Base-by-base conservation (phyloP, 495 filamentous ascomycete species). In the Hypomontagnella submonticulosa region DNA sequence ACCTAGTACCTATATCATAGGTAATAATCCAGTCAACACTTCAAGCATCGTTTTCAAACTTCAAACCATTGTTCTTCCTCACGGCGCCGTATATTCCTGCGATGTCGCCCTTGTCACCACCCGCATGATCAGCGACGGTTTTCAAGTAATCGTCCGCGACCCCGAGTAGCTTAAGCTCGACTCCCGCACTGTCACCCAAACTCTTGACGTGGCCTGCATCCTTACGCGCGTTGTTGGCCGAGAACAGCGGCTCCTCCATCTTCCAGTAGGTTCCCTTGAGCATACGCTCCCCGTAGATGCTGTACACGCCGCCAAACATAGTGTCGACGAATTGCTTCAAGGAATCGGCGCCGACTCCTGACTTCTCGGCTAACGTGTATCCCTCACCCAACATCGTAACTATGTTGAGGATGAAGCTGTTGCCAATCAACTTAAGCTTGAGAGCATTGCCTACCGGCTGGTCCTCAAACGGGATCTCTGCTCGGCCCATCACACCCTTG, bases 141-240 rank as follows among this genome's bases (percentile, higher is more conserved):
- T 92, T 89, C 19, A 93, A 76, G 74, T 95, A 90, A 38, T 73
- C 76, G 76, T 93, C 89, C 2, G 81, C 88, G 7, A 90, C 83
- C 73, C 91, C 85, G 4, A 89, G 75, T 62, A 84, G 87, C 64
- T 82, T 80, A 81, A 97, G 75, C 57, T 79, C 79, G 62, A 83
- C 80, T 0, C 91, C 93, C 4, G 78, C 77, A 34, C 76, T 76
- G 59, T 86, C 74, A 2, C 90, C 93, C 70, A 97, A 61, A 38
- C 75, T 77, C 67, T 86, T 74, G 15, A 89, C 90, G 83, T 97
- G 93, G 8, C 88, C 73, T 33, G 88, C 85, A 82, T 97, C 93
- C 78, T 97, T 97, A 63, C 88, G 77, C 13, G 92, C 92, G 52
- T 97, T 75, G 75, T 96, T 90, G 6, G 94, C 92, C n/a, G 86